phyloP scores from a whole-genome alignment of 2,329 filamentous ascomycete genomes.

The Pyricularia pennisetigena region DNA sequence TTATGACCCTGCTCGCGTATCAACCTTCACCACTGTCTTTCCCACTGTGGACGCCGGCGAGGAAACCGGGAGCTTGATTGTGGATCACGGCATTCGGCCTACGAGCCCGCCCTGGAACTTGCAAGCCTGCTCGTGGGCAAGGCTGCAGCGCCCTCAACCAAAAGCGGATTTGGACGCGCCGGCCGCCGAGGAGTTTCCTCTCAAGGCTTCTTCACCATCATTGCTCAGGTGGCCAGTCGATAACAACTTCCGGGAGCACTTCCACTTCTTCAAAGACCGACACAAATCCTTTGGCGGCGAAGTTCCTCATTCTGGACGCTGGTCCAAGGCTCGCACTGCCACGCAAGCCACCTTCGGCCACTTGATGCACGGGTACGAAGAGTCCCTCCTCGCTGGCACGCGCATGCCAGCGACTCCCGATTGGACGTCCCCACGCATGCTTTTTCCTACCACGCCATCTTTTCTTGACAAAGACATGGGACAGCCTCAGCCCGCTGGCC shows the following conservation, averaged over 20 bases:
- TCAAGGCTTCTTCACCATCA: background rate
- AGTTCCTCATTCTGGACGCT: background rate
- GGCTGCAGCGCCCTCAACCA: background rate
- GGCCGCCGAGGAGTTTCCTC: background rate
- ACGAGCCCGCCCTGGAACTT: background rate
- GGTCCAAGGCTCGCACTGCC: background rate
- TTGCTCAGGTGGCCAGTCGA: background rate
- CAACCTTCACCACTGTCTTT: slow-evolving; percentile 3
- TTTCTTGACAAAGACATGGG: slow-evolving; percentile 5
- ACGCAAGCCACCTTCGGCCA: slow-evolving; percentile 38
- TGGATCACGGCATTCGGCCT: slow-evolving; percentile 14
- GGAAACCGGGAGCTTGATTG: slow-evolving; percentile 19
- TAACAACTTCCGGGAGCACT: background rate
- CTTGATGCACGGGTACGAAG: slow-evolving; percentile 26
- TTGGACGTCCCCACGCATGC: slow-evolving; percentile 37
- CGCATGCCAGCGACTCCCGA: background rate
- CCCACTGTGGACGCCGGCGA: background rate
- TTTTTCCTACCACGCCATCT: slow-evolving; percentile 31
- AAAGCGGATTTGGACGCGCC: background rate
- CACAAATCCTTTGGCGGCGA: background rate
- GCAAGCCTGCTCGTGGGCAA: background rate
- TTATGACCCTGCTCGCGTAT: slow-evolving; percentile 8
- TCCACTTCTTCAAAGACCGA: background rate
- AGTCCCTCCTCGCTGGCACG: background rate
- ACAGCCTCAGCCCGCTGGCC: slow-evolving; percentile 16